Conservation (phyloP, 78 protist genomes). For the Pelomyxa schiedti region DNA sequence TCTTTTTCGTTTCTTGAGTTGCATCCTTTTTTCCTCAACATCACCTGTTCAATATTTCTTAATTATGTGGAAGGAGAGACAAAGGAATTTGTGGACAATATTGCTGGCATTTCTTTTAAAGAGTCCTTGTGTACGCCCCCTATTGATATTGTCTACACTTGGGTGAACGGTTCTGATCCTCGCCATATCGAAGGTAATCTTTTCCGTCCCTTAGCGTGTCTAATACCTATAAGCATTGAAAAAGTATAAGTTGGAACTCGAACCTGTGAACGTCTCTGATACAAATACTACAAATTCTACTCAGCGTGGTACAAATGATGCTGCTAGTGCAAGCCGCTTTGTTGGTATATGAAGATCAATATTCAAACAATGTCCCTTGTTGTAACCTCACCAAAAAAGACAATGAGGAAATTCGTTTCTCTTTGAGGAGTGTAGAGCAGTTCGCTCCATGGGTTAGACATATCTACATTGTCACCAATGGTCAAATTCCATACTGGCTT, state of each 20-base stretch:
- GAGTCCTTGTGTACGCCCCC: conserved; percentile 27
- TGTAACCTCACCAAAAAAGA: conserved; percentile 27
- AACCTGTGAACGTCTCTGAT: too few species aligned
- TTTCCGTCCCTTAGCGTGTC: not conserved
- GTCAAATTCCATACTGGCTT: conserved; percentile 93
- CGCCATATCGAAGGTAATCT: conserved; percentile 10
- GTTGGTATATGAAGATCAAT: not conserved
- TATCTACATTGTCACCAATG: conserved; percentile 84
- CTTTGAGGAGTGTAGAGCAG: conserved; percentile 77
- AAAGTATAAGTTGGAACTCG: too few species aligned
- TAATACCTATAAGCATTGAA: too few species aligned
- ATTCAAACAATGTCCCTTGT: not conserved
- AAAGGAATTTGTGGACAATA: conserved; percentile 17
- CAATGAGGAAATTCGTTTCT: conserved; percentile 82
- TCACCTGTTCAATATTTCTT: not conserved
- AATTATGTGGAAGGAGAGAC: not conserved
- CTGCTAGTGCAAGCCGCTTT: not conserved
- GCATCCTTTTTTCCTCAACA: not conserved
- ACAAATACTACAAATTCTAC: too few species aligned
- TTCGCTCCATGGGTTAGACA: conserved; percentile 88
- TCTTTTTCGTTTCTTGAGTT: not conserved
- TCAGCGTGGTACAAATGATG: too few species aligned
- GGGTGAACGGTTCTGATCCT: conserved; percentile 96
- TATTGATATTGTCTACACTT: conserved; percentile 90
- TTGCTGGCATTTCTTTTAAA: conserved; percentile 16